phyloP scores from a whole-genome alignment of 2,329 filamentous ascomycete genomes.

The Bipolaris cookei region DNA sequence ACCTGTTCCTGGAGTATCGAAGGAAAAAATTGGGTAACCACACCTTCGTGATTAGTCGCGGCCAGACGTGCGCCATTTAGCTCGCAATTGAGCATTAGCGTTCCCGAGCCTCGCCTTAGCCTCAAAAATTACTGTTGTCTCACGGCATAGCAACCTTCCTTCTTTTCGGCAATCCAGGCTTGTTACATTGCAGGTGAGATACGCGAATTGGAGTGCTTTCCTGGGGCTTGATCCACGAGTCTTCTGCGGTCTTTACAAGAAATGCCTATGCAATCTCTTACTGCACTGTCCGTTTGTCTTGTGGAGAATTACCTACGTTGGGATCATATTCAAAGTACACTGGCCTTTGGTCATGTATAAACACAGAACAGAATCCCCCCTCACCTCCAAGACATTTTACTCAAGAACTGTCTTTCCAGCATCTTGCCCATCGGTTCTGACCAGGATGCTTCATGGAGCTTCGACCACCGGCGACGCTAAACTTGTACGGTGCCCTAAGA shows the following conservation, averaged over 20 bases:
- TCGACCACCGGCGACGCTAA: conserved; percentile 27
- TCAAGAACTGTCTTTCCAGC: background rate
- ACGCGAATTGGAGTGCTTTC: conserved; percentile 7
- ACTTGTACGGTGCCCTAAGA: conserved; percentile 35
- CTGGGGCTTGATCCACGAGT: conserved; percentile 6
- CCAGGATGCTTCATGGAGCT: background rate
- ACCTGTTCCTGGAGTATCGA: conserved; percentile 30
- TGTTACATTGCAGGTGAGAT: conserved; percentile 12
- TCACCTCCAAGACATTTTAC: conserved; percentile 6
- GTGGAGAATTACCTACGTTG: background rate
- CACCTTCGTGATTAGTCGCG: conserved; percentile 20
- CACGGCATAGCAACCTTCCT: background rate
- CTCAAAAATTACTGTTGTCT: conserved; percentile 17
- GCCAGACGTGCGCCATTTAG: conserved; percentile 27
- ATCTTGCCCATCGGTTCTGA: background rate
- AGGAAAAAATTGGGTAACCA: conserved; percentile 24
- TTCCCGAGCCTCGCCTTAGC: conserved; percentile 19
- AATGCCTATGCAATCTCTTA: conserved; percentile 3
- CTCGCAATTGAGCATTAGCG: conserved; percentile 21
- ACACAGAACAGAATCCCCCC: background rate
- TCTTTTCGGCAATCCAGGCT: conserved; percentile 8
- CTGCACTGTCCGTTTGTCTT: background rate
- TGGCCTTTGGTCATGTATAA: background rate
- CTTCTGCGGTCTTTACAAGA: conserved; percentile 12
- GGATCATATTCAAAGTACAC: background rate